Conservation (phyloP, 345 rosid species). For the Eucalyptus tenuipes region DNA sequence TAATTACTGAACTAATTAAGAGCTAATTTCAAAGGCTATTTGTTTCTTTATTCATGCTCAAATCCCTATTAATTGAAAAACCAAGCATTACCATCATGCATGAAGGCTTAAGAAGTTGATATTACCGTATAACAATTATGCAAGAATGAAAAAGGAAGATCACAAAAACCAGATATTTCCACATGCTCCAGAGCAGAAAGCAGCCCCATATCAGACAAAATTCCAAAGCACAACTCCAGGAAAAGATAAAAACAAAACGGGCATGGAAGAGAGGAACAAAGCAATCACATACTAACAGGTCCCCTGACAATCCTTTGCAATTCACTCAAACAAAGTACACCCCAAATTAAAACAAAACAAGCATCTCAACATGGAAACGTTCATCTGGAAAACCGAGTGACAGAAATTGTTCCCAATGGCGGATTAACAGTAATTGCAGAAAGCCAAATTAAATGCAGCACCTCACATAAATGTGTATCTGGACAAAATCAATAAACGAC, state of each 20-base stretch:
- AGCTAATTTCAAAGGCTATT: background rate
- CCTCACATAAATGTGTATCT: background rate
- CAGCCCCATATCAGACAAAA: background rate
- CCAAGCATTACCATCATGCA: background rate
- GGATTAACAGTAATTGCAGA: background rate
- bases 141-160: background rate
- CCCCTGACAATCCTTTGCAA: background rate
- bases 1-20: background rate
- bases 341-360: background rate
- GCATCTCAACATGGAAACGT: background rate
- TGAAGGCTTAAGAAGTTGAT: background rate
- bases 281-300: background rate
- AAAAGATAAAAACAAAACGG: background rate
- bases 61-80: background rate
- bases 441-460: background rate
- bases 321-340: background rate
- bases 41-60: background rate
- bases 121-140: background rate
- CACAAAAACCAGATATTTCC: background rate
- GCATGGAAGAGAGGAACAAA: background rate
- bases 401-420: background rate
- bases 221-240: background rate
- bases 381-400: background rate
- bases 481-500: background rate
- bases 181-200: background rate